Evolutionary conservation across 768 basidiomycete genomes (phyloP).

Genomic region (Tricholoma bakamatsutake): DNA sequence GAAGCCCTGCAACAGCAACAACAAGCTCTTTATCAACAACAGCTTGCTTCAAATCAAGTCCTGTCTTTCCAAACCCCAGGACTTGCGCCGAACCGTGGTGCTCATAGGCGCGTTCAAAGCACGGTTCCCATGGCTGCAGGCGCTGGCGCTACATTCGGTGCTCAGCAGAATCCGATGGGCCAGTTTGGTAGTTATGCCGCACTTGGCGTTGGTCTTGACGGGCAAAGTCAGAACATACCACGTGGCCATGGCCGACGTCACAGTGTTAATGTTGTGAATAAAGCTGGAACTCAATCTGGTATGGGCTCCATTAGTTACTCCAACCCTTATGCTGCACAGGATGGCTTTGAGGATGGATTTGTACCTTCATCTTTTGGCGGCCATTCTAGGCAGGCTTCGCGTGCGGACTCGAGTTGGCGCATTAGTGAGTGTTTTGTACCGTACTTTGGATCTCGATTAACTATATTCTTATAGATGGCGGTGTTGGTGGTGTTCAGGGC

Average conservation of each 20-base stretch:
- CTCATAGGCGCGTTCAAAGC: conserved; percentile 84
- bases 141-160: conserved; percentile 37
- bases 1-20: conserved; percentile 89
- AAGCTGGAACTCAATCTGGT: conserved; percentile 44
- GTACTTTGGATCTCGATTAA: background rate
- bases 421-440: conserved; percentile 55
- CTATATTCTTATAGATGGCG: conserved; percentile 49
- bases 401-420: conserved; percentile 83
- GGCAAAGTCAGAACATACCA: conserved; percentile 59
- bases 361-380: conserved; percentile 55
- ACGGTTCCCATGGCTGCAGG: conserved; percentile 59
- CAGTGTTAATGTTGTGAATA: conserved; percentile 89
- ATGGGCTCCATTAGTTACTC: conserved; percentile 45
- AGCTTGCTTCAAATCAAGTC: conserved; percentile 83
- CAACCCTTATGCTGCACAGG: conserved; percentile 43
- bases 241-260: conserved; percentile 86
- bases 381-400: conserved; percentile 70
- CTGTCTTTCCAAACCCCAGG: conserved; percentile 76
- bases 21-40: conserved; percentile 84
- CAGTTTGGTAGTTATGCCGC: conserved; percentile 55
- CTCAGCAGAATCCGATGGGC: conserved; percentile 54
- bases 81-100: conserved; percentile 54
- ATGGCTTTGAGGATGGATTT: conserved; percentile 80
- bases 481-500: conserved; percentile 62
- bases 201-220: conserved; percentile 56